Evolutionary conservation across 345 rosid species (phyloP).

Genomic region (Sisymbrium altissimum): DNA sequence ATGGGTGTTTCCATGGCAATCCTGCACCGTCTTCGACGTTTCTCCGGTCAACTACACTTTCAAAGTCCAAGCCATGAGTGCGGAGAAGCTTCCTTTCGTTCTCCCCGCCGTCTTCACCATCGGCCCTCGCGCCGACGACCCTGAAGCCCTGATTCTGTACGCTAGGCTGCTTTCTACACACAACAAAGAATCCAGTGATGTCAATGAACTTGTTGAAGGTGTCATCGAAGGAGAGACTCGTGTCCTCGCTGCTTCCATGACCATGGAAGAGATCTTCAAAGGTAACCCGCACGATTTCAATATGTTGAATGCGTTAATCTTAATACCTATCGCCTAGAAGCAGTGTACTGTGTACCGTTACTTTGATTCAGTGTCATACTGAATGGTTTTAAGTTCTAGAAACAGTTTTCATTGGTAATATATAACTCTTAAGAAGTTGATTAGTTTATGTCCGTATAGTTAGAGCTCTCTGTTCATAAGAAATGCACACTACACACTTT

Average conservation of each 20-base stretch:
- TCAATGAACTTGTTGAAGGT: constrained; percentile 74
- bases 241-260: constrained; percentile 87
- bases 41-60: constrained; percentile 82
- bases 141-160: constrained; percentile 44
- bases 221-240: constrained; percentile 85
- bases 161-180: constrained; percentile 68
- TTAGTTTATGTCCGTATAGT: too few relatives aligned
- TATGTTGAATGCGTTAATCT: neutral
- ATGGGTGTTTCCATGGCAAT: constrained; percentile 68
- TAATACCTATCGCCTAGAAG: too few relatives aligned
- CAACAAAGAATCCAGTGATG: constrained; percentile 63
- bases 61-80: constrained; percentile 87
- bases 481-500: too few relatives aligned
- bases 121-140: constrained; percentile 66
- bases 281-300: constrained; percentile 30
- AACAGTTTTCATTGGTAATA: too few relatives aligned
- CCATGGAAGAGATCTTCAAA: constrained; percentile 74
- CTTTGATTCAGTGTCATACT: too few relatives aligned
- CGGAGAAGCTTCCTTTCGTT: constrained; percentile 82
- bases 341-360: too few relatives aligned
- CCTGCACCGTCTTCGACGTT: constrained; percentile 53
- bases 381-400: too few relatives aligned
- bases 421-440: too few relatives aligned
- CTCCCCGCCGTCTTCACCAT: constrained; percentile 77
- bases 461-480: too few relatives aligned